Conservation (phyloP, 1,284 basidiomycete species). For the Cryptococcus sp. region DNA sequence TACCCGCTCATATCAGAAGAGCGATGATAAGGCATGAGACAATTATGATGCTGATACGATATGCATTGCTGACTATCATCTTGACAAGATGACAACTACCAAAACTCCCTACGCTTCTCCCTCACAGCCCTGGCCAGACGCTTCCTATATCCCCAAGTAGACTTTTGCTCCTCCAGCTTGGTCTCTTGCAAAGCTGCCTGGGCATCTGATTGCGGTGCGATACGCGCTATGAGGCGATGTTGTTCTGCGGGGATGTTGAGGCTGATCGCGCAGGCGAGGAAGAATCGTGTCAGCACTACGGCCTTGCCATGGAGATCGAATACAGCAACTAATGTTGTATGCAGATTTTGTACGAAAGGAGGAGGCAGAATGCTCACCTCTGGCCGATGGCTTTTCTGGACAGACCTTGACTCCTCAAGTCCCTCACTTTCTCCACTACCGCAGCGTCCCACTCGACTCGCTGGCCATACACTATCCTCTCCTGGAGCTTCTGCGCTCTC, state of each 20-base stretch:
- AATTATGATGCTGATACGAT: no score
- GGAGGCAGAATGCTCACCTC: conserved; percentile 32
- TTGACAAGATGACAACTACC: conserved; percentile 28
- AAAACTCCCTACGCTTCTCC: conserved; percentile 44
- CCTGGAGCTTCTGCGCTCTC: conserved; percentile 22
- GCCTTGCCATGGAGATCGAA: not conserved
- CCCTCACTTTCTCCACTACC: conserved; percentile 30
- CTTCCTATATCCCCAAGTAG: conserved; percentile 44
- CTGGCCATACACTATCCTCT: conserved; percentile 17
- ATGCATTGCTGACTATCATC: no score
- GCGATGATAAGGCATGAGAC: no score
- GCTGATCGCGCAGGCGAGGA: conserved; percentile 6
- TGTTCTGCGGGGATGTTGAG: conserved; percentile 31
- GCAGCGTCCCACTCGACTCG: conserved; percentile 27
- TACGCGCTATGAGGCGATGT: conserved; percentile 34
- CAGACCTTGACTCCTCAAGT: conserved; percentile 33
- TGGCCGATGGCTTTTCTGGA: conserved; percentile 38
- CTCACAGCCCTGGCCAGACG: conserved; percentile 36
- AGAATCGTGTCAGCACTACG: not conserved
- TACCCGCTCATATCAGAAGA: no score
- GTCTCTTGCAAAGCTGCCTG: conserved; percentile 19
- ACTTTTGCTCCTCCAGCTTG: conserved; percentile 26
- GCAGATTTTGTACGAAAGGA: not conserved
- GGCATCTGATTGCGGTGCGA: conserved; percentile 34
- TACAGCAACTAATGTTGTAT: not conserved